phyloP scores from a whole-genome alignment of 2,329 filamentous ascomycete genomes.

The Trichoderma asperellum region DNA sequence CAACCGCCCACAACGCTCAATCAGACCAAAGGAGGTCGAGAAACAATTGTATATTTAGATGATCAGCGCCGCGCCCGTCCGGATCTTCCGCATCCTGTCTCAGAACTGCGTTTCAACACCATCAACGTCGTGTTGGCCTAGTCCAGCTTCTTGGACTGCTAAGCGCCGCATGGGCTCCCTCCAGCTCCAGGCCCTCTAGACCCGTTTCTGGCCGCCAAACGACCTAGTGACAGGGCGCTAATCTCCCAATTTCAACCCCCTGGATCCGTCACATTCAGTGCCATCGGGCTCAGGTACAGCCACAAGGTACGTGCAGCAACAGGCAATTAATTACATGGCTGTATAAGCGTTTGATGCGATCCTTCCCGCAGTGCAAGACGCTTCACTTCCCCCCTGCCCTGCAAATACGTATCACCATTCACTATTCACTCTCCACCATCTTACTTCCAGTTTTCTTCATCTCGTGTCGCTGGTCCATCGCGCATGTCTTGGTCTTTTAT shows the following conservation, averaged over 20 bases:
- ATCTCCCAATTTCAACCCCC: constrained; percentile 1
- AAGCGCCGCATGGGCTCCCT: constrained; percentile 15
- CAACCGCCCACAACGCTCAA: not conserved
- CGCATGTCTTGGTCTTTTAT: not conserved
- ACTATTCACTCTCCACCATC: not conserved
- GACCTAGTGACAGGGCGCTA: not conserved
- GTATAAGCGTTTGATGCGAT: not conserved
- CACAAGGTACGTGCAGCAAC: too few relatives aligned
- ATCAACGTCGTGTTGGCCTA: not conserved
- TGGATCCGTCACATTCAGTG: not conserved
- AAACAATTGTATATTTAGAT: not conserved
- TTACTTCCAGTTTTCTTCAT: not conserved
- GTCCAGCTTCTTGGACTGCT: not conserved
- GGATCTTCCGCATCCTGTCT: not conserved
- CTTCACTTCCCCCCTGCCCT: not conserved
- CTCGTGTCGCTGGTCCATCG: not conserved
- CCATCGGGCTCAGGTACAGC: too few relatives aligned
- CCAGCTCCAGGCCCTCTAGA: constrained; percentile 7
- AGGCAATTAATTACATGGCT: not conserved
- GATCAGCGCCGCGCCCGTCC: not conserved
- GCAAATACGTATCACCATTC: too few relatives aligned
- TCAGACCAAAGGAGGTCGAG: not conserved
- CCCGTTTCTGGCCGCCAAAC: not conserved
- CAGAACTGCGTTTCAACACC: not conserved
- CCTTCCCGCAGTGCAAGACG: not conserved